A percentile compares a stretch with the other conserved stretches of the same genome.
Conservation (phyloP, 1,284 basidiomycete genomes). For the Phylloporus sp. region DNA sequence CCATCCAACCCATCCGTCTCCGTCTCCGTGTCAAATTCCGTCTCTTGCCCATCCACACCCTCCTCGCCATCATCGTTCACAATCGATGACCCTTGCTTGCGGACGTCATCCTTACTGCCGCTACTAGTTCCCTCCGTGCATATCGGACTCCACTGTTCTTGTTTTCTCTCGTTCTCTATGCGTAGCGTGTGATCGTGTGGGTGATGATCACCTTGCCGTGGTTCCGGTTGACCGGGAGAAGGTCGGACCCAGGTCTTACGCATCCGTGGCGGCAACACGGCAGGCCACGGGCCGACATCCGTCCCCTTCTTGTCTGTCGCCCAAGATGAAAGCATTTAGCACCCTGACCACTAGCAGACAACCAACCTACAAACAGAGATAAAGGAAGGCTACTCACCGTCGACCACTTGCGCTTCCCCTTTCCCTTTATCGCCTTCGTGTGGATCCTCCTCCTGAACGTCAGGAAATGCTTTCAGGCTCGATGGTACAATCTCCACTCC, state of each 20-base stretch:
- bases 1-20: conserved; percentile 37
- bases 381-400: conserved; percentile 29
- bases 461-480: conserved; percentile 24
- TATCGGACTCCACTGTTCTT: conserved; percentile 22
- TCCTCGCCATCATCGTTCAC: conserved; percentile 20
- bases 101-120: neutral
- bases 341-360: neutral
- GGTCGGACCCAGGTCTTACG: conserved; percentile 55
- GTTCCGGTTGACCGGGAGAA: conserved; percentile 16
- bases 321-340: conserved; percentile 11
- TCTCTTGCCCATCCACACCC: conserved; percentile 32
- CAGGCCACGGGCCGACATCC: conserved; percentile 2
- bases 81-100: neutral
- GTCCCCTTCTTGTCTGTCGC: conserved; percentile 12
- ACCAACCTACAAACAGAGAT: neutral
- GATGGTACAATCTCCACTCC: conserved; percentile 61
- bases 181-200: conserved; percentile 1
- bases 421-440: conserved; percentile 26
- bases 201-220: neutral
- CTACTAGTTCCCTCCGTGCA: conserved; percentile 7
- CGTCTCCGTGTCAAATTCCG: conserved; percentile 39
- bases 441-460: conserved; percentile 10
- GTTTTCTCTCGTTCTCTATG: conserved; percentile 16
- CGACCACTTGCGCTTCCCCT: conserved; percentile 18
- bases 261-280: conserved; percentile 63